Evolutionary conservation across 1,284 basidiomycete species (phyloP).

Genomic region (Trichosporon ovoides): DNA sequence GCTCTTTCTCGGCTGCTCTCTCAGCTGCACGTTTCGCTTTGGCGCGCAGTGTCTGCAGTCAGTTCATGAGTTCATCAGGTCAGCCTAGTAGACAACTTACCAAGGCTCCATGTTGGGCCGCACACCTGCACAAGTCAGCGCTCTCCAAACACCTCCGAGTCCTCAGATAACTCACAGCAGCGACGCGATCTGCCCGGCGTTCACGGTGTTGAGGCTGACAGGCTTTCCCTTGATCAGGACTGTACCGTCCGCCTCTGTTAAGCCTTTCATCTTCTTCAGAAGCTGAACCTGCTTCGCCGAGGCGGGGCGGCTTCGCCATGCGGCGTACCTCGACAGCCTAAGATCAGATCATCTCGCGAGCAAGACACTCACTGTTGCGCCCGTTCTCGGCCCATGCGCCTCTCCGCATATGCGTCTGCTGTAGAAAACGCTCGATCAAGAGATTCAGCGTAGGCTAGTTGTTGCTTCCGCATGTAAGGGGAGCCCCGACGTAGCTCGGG

Average conservation of each 20-base stretch:
- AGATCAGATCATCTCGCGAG: constrained; percentile 10
- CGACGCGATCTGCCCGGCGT: constrained; percentile 14
- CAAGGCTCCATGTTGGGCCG: constrained; percentile 30
- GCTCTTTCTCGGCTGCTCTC: neutral
- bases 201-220: constrained; percentile 20
- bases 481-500: constrained; percentile 16
- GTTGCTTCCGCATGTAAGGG: constrained; percentile 19
- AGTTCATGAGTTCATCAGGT: neutral
- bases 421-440: constrained; percentile 45
- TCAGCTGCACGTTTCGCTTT: neutral
- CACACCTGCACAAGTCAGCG: constrained; percentile 16
- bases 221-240: constrained; percentile 23
- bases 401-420: constrained; percentile 44
- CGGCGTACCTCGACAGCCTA: constrained; percentile 62
- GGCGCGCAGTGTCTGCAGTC: neutral
- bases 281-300: constrained; percentile 61
- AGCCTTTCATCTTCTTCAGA: constrained; percentile 56
- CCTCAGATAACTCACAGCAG: constrained; percentile 24
- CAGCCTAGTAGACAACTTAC: constrained; percentile 17
- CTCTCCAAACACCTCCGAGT: too few species aligned
- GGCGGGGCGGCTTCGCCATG: constrained; percentile 67
- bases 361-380: constrained; percentile 19
- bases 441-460: constrained; percentile 28
- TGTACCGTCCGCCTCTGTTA: constrained; percentile 6
- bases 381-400: constrained; percentile 21